These are phyloP conservation scores for Saccharomycopsis selenospora DNA, from an alignment of 805 yeast genomes.

Conservation along the genomic window DNA sequence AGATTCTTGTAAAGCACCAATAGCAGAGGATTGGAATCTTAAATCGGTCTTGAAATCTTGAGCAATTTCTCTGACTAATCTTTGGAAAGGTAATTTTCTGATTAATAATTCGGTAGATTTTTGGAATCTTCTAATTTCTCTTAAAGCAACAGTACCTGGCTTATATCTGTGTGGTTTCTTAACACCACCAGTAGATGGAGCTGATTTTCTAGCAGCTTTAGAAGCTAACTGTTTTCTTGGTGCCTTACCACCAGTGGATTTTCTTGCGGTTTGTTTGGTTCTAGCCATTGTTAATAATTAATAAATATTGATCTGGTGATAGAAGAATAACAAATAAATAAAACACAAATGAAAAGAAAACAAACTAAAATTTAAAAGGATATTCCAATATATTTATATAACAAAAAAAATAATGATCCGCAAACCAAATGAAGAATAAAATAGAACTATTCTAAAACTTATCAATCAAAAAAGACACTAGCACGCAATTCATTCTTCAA, in stretches of 20 bases:
- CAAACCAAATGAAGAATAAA: too few relatives aligned
- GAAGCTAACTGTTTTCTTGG: slow-evolving; percentile 90
- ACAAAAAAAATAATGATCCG: too few relatives aligned
- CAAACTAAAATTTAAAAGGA: neutral
- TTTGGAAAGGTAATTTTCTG: slow-evolving; percentile 87
- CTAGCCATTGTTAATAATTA: slow-evolving; percentile 52
- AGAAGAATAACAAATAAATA: neutral
- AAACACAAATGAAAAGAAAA: neutral
- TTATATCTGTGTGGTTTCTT: slow-evolving; percentile 91
- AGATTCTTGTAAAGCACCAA: slow-evolving; percentile 86
- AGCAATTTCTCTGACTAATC: slow-evolving; percentile 84
- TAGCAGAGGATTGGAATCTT: slow-evolving; percentile 85
- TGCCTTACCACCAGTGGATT: slow-evolving; percentile 88
- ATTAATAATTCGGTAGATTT: slow-evolving; percentile 80
- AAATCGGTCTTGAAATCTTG: slow-evolving; percentile 82
- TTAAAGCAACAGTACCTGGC: slow-evolving; percentile 92
- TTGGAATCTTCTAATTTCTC: slow-evolving; percentile 90
- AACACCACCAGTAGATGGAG: slow-evolving; percentile 80
- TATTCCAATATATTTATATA: neutral
- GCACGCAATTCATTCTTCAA: too few relatives aligned
- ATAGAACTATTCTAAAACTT: too few relatives aligned
- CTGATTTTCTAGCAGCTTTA: slow-evolving; percentile 86
- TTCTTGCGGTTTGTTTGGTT: slow-evolving; percentile 85
- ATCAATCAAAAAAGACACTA: too few relatives aligned
- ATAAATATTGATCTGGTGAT: neutral